Base-by-base conservation (phyloP, 192 early-diverging fungal genomes). In the Coemansia sp. region DNA sequence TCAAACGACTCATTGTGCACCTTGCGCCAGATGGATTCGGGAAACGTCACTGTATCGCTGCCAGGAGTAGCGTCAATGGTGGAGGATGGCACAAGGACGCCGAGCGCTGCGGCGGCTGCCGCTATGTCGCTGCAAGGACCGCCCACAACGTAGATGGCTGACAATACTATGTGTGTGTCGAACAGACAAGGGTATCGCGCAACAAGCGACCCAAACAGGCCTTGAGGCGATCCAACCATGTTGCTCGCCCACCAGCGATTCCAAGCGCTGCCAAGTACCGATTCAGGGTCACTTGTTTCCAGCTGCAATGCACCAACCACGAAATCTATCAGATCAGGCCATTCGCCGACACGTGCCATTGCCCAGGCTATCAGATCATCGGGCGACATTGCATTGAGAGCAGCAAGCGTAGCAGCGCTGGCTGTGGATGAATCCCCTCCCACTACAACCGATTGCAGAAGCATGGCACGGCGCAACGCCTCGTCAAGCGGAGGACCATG, bases 231-330 rank as follows among this genome's bases (percentile, higher is more conserved):
- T 19, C 44, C 67, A 28, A 62, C 34, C 56, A 64, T 33, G 27
- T 64, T 38, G 6, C 44, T 36, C 17, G 50, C 15, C 68, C 68
- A 70, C 68, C 68, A 70, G 20, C 37, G 36, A 33, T 64, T 64
- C 68, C 68, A 70, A 6, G 68, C 61, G 27, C n/a, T 27, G 11
- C 48, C 38, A 42, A 70, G 17, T 23, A 48, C 7, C 6, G 45
- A 25, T 1, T 11, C 10, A 11, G 45, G 45, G 9, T 23, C 28
- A 4, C 22, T 25, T 36, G 25, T n/a, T 4, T 47, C 27, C 19
- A 55, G 50, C 20, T 25, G 22, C 45, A 48, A 13, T 5, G 23
- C 10, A 6, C 9, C 45, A 23, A 48, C 22, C 20, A 48, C 45
- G 25, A 23, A 6, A 23, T 25, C 45, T 8, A 23, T 23, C 23